Base-by-base conservation (phyloP, 75 land plant species). In the Cupressus sempervirens region DNA sequence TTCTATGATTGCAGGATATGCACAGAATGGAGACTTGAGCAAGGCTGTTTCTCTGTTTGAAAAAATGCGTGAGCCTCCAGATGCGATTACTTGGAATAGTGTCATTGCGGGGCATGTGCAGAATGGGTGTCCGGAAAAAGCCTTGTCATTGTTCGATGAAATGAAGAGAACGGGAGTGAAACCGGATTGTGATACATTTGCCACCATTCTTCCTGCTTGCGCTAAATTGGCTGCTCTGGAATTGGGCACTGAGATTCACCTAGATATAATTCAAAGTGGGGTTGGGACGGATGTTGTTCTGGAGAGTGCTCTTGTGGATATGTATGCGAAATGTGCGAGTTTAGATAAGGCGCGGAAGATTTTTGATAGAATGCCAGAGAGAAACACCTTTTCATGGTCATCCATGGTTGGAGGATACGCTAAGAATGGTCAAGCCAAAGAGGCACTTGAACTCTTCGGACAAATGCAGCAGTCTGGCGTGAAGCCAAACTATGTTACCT, bases 281-380 rank as follows among this genome's bases (percentile, higher is more conserved):
- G 81, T 90, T 53, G 46, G 83, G 13, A 85, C 84, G 80, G 91
- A 93, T 76, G 79, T 85, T 50, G 70, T 46, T 72, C 83, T 93
- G 20, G 87, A 62, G 9, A 93, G 88, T 53, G 87, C 93, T 6
- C 85, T 93, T 67, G 89, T 91, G 46, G 92, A 89, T 56, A 93
- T 93, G 94, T 93, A 90, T 85, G 92, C 91, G 7, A 87, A 89
- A 83, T 93, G 94, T 86, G 83, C 83, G 13, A 87, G 82, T 23
- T 16, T 87, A 68, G 65, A 68, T 34, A 62, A 87, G 76, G 88
- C 88, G 53, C 35, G 74, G 50, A 65, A 85, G 67, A 75, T 87
- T 3, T 85, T 87, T 81, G 83, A 85, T 18, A 80, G 70, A 45
- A 87, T 87, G 86, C 29, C 34, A 9, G 67, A 85, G 34, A 72